Conservation (phyloP, 352 stramenopile species). For the Phytopythium cucurbitacearum region DNA sequence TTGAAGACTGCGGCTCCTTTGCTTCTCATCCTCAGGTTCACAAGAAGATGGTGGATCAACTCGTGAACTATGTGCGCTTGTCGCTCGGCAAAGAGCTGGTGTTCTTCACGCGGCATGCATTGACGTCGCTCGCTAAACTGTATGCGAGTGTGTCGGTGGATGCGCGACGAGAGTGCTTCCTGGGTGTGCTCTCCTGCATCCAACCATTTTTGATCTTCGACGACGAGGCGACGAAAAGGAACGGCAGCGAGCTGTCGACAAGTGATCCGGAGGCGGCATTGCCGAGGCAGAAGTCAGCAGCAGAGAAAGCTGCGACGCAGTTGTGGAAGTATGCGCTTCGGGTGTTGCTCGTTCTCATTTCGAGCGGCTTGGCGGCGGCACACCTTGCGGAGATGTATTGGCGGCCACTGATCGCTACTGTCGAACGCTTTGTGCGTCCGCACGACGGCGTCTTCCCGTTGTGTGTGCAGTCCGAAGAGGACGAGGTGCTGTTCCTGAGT, state of each 20-base stretch:
- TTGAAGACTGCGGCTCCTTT: conserved; percentile 80
- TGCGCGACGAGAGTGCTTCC: conserved; percentile 50
- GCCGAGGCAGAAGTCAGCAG: conserved; percentile 6
- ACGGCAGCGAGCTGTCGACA: conserved; percentile 18
- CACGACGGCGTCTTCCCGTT: conserved; percentile 44
- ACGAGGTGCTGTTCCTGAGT: conserved; percentile 70
- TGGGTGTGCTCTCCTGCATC: conserved; percentile 59
- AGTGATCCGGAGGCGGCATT: conserved; percentile 13
- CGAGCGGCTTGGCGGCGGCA: conserved; percentile 56
- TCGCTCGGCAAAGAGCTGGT: conserved; percentile 45
- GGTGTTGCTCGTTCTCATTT: conserved; percentile 70
- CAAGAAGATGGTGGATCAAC: conserved; percentile 58
- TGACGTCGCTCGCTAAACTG: conserved; percentile 72
- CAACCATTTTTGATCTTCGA: conserved; percentile 60
- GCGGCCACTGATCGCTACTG: conserved; percentile 54
- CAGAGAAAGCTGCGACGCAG: conserved; percentile 62
- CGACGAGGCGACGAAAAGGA: conserved; percentile 4
- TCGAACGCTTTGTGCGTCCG: conserved; percentile 56
- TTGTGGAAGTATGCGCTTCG: conserved; percentile 77
- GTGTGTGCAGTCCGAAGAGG: conserved; percentile 67
- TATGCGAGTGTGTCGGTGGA: conserved; percentile 58
- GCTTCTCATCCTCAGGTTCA: conserved; percentile 56
- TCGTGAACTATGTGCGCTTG: conserved; percentile 53
- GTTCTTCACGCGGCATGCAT: conserved; percentile 76
- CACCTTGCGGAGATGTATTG: conserved; percentile 42